Evolutionary conservation across 2,329 filamentous ascomycete genomes (phyloP).

Genomic region (Decorospora gaudefroyi): DNA sequence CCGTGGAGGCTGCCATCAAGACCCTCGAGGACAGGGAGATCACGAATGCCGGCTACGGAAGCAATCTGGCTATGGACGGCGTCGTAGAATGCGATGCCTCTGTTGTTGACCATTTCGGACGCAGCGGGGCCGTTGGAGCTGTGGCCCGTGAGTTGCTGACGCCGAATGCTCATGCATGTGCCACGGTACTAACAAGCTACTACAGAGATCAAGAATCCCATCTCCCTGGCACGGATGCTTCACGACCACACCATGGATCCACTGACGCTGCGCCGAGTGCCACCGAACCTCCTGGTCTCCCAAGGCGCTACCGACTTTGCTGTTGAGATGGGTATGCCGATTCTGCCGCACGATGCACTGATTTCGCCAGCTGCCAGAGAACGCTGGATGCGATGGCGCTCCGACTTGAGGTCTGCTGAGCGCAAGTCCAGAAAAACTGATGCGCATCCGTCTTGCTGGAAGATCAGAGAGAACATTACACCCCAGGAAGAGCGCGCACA

Average conservation of each 20-base stretch:
- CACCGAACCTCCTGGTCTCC: slow-evolving; percentile 88
- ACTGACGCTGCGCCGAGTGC: slow-evolving; percentile 83
- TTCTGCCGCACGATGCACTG: slow-evolving; percentile 74
- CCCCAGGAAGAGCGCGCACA: slow-evolving; percentile 39
- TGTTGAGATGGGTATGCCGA: slow-evolving; percentile 71
- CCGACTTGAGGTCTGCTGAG: slow-evolving; percentile 69
- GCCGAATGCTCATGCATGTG: background rate
- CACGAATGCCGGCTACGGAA: slow-evolving; percentile 95
- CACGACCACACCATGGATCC: slow-evolving; percentile 76
- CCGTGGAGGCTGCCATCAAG: slow-evolving; percentile 85
- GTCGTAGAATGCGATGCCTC: slow-evolving; percentile 94
- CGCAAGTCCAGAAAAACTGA: slow-evolving; percentile 48
- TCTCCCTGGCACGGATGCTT: slow-evolving; percentile 81
- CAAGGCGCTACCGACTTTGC: slow-evolving; percentile 88
- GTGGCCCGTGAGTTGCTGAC: slow-evolving; percentile 71
- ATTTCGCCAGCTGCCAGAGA: slow-evolving; percentile 80
- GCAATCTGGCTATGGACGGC: slow-evolving; percentile 89
- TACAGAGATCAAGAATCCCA: slow-evolving; percentile 87
- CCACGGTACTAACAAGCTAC: slow-evolving; percentile 22
- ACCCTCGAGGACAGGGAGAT: slow-evolving; percentile 91
- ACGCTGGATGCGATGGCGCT: slow-evolving; percentile 76
- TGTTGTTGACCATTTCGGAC: slow-evolving; percentile 85
- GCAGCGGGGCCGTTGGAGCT: slow-evolving; percentile 91
- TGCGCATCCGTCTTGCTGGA: slow-evolving; percentile 36
- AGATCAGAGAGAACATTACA: slow-evolving; percentile 24